A percentile compares a stretch with the other conserved stretches of the same genome.
phyloP scores from a whole-genome alignment of 2,329 filamentous ascomycete species.

The Calonectria crousiana region DNA sequence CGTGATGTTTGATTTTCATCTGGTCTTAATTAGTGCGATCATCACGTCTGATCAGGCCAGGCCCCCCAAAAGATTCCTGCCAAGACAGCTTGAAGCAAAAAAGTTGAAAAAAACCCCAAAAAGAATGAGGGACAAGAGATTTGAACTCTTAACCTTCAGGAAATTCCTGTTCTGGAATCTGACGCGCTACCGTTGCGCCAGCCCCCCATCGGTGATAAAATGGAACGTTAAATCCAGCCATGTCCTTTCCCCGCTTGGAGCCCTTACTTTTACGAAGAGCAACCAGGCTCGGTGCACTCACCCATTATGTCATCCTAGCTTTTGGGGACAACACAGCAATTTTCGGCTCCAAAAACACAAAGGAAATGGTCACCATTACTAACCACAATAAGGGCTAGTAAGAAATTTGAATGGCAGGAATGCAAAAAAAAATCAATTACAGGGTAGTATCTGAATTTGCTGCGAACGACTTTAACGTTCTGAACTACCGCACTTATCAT shows the following conservation, averaged over 20 bases:
- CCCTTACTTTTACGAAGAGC: too few relatives aligned
- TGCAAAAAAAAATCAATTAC: background rate
- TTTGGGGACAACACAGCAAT: background rate
- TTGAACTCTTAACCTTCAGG: conserved; percentile 13
- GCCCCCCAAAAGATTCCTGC: background rate
- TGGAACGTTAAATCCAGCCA: background rate
- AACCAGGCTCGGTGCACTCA: background rate
- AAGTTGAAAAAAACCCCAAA: background rate
- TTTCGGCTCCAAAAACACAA: background rate
- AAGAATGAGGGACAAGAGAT: conserved; percentile 9
- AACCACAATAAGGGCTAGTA: background rate
- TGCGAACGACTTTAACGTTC: too few relatives aligned
- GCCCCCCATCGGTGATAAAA: background rate
- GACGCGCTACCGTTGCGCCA: conserved; percentile 11
- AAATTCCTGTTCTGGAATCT: conserved; percentile 13
- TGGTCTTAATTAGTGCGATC: background rate
- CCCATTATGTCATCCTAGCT: too few relatives aligned
- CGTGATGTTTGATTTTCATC: too few relatives aligned
- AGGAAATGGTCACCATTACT: too few relatives aligned
- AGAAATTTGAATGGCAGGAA: background rate
- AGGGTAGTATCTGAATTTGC: background rate
- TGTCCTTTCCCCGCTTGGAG: background rate
- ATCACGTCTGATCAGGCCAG: background rate
- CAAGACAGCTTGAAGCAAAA: background rate
- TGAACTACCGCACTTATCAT: too few relatives aligned